These are phyloP conservation scores for Alternaria arbusti DNA, from an alignment of 2,329 filamentous ascomycete species.

Conservation along the genomic window DNA sequence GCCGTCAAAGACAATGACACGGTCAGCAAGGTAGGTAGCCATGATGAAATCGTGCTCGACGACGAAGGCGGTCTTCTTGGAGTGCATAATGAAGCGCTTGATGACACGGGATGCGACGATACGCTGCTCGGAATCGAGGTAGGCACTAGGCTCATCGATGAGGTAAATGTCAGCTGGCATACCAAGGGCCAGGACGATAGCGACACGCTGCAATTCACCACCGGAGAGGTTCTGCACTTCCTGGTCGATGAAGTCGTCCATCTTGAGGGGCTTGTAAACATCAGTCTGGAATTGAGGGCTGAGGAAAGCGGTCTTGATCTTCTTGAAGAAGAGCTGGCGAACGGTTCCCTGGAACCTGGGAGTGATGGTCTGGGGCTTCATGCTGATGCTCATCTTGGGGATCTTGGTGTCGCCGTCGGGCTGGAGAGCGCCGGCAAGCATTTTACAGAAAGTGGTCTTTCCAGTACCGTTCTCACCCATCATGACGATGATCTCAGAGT, in stretches of 20 bases:
- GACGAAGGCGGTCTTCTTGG: conserved; percentile 98
- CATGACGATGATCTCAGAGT: conserved; percentile 99
- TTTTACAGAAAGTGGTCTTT: conserved; percentile 98
- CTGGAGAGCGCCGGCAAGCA: conserved; percentile 91
- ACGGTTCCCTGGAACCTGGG: conserved; percentile 98
- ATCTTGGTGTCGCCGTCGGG: conserved; percentile 81
- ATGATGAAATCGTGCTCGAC: conserved; percentile 99
- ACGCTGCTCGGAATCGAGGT: conserved; percentile 98
- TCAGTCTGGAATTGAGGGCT: conserved; percentile 99
- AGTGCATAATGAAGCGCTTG: conserved; percentile 99
- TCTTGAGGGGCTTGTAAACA: conserved; percentile 98
- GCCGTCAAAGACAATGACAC: conserved; percentile 98
- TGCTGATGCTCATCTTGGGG: conserved; percentile 94
- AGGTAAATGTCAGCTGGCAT: conserved; percentile 97
- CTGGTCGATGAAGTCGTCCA: conserved; percentile 99
- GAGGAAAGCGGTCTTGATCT: conserved; percentile 96
- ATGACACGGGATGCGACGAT: conserved; percentile 97
- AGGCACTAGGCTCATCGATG: conserved; percentile 85
- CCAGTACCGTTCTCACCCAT: conserved; percentile 99
- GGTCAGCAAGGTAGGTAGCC: conserved; percentile 82
- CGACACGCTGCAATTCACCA: conserved; percentile 99
- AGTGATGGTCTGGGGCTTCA: conserved; percentile 99
- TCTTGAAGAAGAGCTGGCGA: conserved; percentile 98
- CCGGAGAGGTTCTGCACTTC: conserved; percentile 99
- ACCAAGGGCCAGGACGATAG: conserved; percentile 95